These are phyloP conservation scores for Pyrenula massariospora DNA, from an alignment of 495 filamentous ascomycete species.

Conservation along the genomic window DNA sequence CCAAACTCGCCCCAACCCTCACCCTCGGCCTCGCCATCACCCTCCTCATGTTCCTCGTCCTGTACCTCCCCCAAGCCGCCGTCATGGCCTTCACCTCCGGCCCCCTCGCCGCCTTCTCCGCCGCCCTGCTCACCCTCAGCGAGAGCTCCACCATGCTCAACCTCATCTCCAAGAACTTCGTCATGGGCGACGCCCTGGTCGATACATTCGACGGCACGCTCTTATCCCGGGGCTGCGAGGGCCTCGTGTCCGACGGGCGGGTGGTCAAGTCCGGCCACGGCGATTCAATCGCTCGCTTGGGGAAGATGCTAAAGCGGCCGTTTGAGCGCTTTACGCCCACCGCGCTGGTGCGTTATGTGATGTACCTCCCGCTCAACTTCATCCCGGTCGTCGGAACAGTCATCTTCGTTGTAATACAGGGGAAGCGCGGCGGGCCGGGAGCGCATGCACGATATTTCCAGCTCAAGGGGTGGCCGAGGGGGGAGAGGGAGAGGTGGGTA, in stretches of 20 bases:
- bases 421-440: slow-evolving; percentile 38
- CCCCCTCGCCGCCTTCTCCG: slow-evolving; percentile 67
- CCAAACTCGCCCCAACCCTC: slow-evolving; percentile 55
- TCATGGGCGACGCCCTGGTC: slow-evolving; percentile 68
- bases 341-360: slow-evolving; percentile 54
- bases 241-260: slow-evolving; percentile 60
- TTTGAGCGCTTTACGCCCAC: slow-evolving; percentile 54
- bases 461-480: slow-evolving; percentile 64
- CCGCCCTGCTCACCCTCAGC: slow-evolving; percentile 64
- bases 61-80: slow-evolving; percentile 82
- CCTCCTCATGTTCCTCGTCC: slow-evolving; percentile 70
- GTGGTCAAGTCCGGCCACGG: slow-evolving; percentile 42
- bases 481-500: slow-evolving; percentile 52
- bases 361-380: slow-evolving; percentile 84
- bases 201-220: slow-evolving; percentile 88
- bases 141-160: slow-evolving; percentile 74
- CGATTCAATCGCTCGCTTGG: slow-evolving; percentile 57
- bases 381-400: slow-evolving; percentile 80
- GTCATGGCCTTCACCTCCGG: slow-evolving; percentile 71
- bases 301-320: slow-evolving; percentile 58
- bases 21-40: slow-evolving; percentile 63
- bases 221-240: slow-evolving; percentile 37
- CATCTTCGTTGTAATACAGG: slow-evolving; percentile 68
- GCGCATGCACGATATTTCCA: slow-evolving; percentile 68
- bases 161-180: slow-evolving; percentile 58